Evolutionary conservation across 495 filamentous ascomycete genomes (phyloP), one percentile per base, ranked within the genome.

Genomic region (Hypomontagnella monticulosa): DNA sequence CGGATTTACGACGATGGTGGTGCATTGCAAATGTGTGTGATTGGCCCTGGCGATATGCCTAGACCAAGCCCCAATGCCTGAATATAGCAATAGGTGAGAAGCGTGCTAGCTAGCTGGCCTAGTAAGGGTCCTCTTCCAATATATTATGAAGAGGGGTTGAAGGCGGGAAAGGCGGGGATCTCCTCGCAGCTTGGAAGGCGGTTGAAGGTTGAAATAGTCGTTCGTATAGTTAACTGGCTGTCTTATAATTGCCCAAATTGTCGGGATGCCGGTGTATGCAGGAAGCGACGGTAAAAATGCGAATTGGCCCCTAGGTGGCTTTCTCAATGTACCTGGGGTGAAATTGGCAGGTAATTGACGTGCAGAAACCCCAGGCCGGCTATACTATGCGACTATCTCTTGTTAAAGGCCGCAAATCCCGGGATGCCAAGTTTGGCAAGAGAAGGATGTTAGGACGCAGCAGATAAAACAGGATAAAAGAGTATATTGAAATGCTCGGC

Each of bases 1-100:
- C 80, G 57, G 80, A 82, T 71, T 73, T 80, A 66, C 80, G 76
- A 64, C 81, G 79, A 57, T 73, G 74, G 68, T 82, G 80, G 71
- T 81, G 79, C 81, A 83, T 83, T 67, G 62, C 34, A 44, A 52
- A 38, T 54, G 41, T 66, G 14, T 65, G 42, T 57, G 46, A 68
- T 61, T 63, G 60, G 63, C 51, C 63, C 53, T 50, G 49, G 62
- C 30, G 36, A 40, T 41, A 51, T 52, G 14, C 16, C 37, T 34
- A 63, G 59, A 55, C 49, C 66, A 60, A n/a, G 56, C 38, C 30
- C 54, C 36, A 38, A 42, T 49, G 59, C 46, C 32, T 55, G 14
- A 46, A 52, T 50, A 62, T 48, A 54, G 54, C 50, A 50, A 52
- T 27, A 34, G 33, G 19, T 48, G 41, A 46, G 52, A 41, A 30